Base-by-base conservation (phyloP, 176 grass and related monocot genomes). In the Bolboschoenus planiculmis region DNA sequence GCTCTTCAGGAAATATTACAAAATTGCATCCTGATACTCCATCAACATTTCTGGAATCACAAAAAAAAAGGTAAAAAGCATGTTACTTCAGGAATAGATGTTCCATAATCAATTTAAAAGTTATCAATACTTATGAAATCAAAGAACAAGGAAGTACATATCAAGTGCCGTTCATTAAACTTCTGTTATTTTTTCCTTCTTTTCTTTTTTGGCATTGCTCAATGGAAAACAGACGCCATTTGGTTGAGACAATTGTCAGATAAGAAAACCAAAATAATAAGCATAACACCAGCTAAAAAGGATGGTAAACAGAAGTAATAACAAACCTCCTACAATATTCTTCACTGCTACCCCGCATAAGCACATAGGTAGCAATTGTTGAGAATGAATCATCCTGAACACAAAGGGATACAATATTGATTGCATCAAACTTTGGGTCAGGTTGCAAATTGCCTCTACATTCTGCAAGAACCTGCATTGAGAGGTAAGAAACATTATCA, bases 341-440 rank as follows among this genome's bases (percentile, higher is more conserved):
- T 78, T 64, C 87, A 88, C 71, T 84, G 50, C 71, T 89, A 71
- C 75, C 87, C 80, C 60, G 59, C 82, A 97, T 84, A 87, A 92
- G 81, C 24, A 93, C 95, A 78, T 78, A 74, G 72, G 89, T 54
- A 74, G 90, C 92, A 43, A 88, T 58, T 66, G 48, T 79, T 78
- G 56, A 73, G 24, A 82, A 71, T 85, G 72, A 31, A 68, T 94
- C 92, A 70, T 94, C 95, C 84, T 91, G 85, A 56, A 94, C 70
- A 47, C 81, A 90, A 85, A 94, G 36, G 46, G 90, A 91, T 85
- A 94, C 88, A 83, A 83, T 87, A 82, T 97, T 94, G 47, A 97
- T 91, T 80, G 88, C 85, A 92, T 97, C 95, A 88, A 91, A 87
- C 35, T 82, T 85, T 61, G 95, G 95, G 80, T 97, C 92, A 67